Evolutionary conservation across 2,329 filamentous ascomycete genomes (phyloP).

Genomic region (Rachicladosporium sp.): DNA sequence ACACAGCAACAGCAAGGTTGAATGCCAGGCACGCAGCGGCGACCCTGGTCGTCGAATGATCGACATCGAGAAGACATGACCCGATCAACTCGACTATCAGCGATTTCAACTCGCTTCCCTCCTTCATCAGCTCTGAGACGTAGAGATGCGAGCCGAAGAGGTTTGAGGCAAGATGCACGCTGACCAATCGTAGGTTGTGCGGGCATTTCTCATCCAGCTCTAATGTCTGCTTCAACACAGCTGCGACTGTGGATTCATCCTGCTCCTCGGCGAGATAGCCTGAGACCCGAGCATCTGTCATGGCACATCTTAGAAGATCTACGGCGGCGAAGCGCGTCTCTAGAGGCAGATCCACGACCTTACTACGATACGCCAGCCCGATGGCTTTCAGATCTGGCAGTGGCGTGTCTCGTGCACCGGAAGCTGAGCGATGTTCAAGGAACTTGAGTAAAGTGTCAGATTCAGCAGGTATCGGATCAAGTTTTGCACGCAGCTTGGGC

Average conservation of each 20-base stretch:
- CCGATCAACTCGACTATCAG: constrained; percentile 59
- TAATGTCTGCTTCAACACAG: constrained; percentile 45
- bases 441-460: constrained; percentile 58
- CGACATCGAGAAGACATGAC: constrained; percentile 64
- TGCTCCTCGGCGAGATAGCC: constrained; percentile 71
- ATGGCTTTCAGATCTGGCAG: constrained; percentile 60
- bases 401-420: constrained; percentile 50
- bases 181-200: constrained; percentile 72
- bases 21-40: constrained; percentile 74
- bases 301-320: constrained; percentile 69
- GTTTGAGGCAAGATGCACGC: constrained; percentile 73
- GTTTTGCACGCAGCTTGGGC: constrained; percentile 67
- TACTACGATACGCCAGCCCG: constrained; percentile 23
- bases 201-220: constrained; percentile 53
- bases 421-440: constrained; percentile 47
- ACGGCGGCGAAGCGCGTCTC: constrained; percentile 67
- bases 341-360: constrained; percentile 38
- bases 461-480: constrained; percentile 40
- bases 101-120: constrained; percentile 33
- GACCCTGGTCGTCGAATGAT: constrained; percentile 61
- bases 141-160: constrained; percentile 68
- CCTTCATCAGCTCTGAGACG: constrained; percentile 30
- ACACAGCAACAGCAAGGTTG: constrained; percentile 64
- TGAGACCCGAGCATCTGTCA: constrained; percentile 66
- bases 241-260: constrained; percentile 48